Evolutionary conservation across 1,284 basidiomycete species (phyloP), one percentile per base, ranked within the genome.

Genomic region (Sanghuangporus sanghuang): DNA sequence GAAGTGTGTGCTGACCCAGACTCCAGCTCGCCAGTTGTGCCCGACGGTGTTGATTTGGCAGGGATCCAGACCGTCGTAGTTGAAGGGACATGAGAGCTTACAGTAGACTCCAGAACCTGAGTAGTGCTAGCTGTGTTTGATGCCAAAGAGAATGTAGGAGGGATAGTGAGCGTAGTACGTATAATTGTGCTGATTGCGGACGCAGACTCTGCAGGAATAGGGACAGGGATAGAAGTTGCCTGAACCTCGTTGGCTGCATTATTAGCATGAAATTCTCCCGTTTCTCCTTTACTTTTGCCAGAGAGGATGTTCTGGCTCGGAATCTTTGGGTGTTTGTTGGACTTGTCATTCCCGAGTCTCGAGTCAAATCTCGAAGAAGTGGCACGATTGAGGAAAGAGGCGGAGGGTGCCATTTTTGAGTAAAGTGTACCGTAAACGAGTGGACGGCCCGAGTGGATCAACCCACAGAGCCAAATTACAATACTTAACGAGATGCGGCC

Each of bases 11-110:
- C 44, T 18, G 61, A 39, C 9, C 36, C 46, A 18, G 48, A 54
- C 6, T 23, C 50, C 16, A 53, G 21, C 32, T 36, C 16, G 18
- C 39, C 14, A n/a, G 2, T 35, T 35, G 53, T 11, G 23, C 21
- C 35, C 1, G 53, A 40, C 44, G 59, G 9, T 2, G 6, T 46
- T 16, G 48, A 38, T 27, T 11, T 32, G 36, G 62, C 40, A 44
- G 57, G 57, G 6, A 62, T 39, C 60, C 61, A 65, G 39, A 65
- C 42, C 32, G 64, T 65, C 11, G 64, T 65, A 18, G 64, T 65
- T 36, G 42, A 54, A 14, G 39, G 60, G 23, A 42, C 4, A 27
- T n/a, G 21, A 8, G 38, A 39, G 36, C 14, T 27, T n/a, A 39
- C 32, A 61, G 23, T 64, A 27, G 63, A 42, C 32, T 12, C 38